phyloP scores from a whole-genome alignment of 2,329 filamentous ascomycete genomes.

The Colletotrichum lupini region DNA sequence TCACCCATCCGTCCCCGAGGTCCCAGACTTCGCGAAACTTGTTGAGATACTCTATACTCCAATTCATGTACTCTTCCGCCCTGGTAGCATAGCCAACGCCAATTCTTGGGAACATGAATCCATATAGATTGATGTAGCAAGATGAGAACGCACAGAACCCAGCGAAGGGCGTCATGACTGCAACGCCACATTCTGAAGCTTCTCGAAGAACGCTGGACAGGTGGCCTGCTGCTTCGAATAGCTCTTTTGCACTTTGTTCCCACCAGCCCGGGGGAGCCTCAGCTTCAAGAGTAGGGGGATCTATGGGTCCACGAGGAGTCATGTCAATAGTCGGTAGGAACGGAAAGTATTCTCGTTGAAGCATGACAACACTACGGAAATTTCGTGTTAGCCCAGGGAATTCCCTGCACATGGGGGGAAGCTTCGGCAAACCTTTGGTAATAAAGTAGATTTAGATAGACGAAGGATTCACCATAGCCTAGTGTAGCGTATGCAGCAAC shows the following conservation, averaged over 20 bases:
- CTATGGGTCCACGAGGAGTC: constrained; percentile 50
- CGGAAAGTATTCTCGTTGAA: constrained; percentile 56
- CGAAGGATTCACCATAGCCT: constrained; percentile 53
- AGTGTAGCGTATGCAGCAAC: constrained; percentile 52
- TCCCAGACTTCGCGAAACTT: constrained; percentile 43
- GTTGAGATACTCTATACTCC: constrained; percentile 42
- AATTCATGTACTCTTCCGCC: constrained; percentile 38
- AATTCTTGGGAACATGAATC: constrained; percentile 53
- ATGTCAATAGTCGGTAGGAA: constrained; percentile 51
- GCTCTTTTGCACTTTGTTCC: constrained; percentile 48
- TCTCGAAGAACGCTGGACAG: constrained; percentile 50
- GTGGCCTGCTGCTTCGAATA: constrained; percentile 50
- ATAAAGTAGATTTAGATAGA: constrained; percentile 56
- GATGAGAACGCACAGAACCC: constrained; percentile 59
- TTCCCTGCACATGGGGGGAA: not conserved
- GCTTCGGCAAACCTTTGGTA: constrained; percentile 49
- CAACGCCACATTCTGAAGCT: constrained; percentile 48
- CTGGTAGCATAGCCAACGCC: constrained; percentile 47
- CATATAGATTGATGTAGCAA: constrained; percentile 54
- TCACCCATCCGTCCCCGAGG: constrained; percentile 44
- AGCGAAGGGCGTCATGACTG: constrained; percentile 53
- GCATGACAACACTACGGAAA: constrained; percentile 48
- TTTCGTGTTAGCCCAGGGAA: not conserved
- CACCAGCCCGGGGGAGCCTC: constrained; percentile 52
- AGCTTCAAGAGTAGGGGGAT: constrained; percentile 51